Evolutionary conservation across 345 rosid genomes (phyloP), one percentile per base, ranked within the genome.

Genomic region (Turnera subulata): DNA sequence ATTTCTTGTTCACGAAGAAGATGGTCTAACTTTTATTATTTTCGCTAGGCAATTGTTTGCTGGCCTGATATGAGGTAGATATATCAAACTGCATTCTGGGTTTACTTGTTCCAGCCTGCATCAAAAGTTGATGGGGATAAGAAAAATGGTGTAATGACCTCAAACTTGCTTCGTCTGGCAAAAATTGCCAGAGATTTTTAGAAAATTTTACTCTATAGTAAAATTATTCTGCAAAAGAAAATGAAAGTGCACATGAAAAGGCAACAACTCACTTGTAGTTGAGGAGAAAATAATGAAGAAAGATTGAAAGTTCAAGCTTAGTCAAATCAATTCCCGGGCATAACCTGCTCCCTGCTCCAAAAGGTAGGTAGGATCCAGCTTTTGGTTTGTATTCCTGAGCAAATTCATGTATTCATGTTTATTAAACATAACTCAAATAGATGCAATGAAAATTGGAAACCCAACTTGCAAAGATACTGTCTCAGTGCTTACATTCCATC

Each of bases 241-340:
- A 47, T 18, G 18, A 3, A 21, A 21, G 1, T n/a, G 11, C 22
- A 20, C 50, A 20, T 20, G 46, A 38, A 39, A 55, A 40, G 16
- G 50, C n/a, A 38, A 24, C 19, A 22, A 43, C 60, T 67, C 23
- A 77, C 84, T 37, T 57, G 26, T 78, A 83, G 47, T 74, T 69
- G 16, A 78, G 80, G 43, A 78, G 78, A 45, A 80, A 80, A 49
- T 74, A 65, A 25, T 80, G 88, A 52, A 73, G 74, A 26, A 78
- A 78, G 11, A 76, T 74, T 16, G 81, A 69, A 46, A 75, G 62
- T 53, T 80, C 81, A 23, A 83, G 76, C 73, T 80, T 78, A 37
- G 83, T 80, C 0, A 80, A 67, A 70, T 83, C 82, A 46, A 59
- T 67, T 60, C 83, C 82, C 0, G 82, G 85, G 59, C 89, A 78